Percentiles rank a stretch among this genome's conserved stretches.
Evolutionary conservation across 2,329 filamentous ascomycete genomes (phyloP).

Genomic region (Neonectria neomacrospora): DNA sequence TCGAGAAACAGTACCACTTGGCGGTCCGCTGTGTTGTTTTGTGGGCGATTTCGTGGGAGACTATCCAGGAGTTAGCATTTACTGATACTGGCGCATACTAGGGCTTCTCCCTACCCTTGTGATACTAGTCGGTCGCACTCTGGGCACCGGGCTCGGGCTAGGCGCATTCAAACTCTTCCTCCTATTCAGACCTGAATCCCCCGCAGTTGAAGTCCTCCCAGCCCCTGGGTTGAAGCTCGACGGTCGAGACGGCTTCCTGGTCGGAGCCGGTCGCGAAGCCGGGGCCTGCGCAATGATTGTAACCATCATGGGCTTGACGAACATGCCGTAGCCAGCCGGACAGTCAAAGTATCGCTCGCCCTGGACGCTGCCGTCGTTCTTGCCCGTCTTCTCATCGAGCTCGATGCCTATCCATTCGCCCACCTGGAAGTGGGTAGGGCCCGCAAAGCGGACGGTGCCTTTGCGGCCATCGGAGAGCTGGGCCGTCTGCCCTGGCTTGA

Average conservation of each 20-base stretch:
- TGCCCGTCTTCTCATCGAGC: conserved; percentile 82
- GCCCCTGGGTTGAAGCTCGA: conserved; percentile 60
- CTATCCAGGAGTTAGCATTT: conserved; percentile 54
- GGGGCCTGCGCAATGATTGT: conserved; percentile 65
- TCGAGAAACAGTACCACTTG: conserved; percentile 69
- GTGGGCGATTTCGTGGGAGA: conserved; percentile 84
- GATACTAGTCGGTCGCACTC: conserved; percentile 66
- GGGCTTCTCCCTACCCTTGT: conserved; percentile 59
- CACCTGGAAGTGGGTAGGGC: conserved; percentile 79
- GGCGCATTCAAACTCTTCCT: conserved; percentile 77
- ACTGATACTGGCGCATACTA: conserved; percentile 4
- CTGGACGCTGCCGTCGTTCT: conserved; percentile 93
- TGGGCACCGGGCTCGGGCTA: conserved; percentile 77
- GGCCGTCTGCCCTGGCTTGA: conserved; percentile 77
- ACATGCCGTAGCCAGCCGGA: conserved; percentile 80
- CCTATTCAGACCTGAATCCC: conserved; percentile 67
- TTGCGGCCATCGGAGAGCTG: conserved; percentile 81
- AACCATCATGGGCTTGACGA: conserved; percentile 79
- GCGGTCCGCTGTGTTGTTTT: conserved; percentile 72
- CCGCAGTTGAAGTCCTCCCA: conserved; percentile 53
- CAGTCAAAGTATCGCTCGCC: conserved; percentile 92
- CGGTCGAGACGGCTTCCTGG: conserved; percentile 57
- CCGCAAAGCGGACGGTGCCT: conserved; percentile 83
- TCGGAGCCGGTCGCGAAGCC: conserved; percentile 51
- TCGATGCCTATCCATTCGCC: conserved; percentile 93